phyloP scores from a whole-genome alignment of 208 protist genomes.

The Leishmania tropica region DNA sequence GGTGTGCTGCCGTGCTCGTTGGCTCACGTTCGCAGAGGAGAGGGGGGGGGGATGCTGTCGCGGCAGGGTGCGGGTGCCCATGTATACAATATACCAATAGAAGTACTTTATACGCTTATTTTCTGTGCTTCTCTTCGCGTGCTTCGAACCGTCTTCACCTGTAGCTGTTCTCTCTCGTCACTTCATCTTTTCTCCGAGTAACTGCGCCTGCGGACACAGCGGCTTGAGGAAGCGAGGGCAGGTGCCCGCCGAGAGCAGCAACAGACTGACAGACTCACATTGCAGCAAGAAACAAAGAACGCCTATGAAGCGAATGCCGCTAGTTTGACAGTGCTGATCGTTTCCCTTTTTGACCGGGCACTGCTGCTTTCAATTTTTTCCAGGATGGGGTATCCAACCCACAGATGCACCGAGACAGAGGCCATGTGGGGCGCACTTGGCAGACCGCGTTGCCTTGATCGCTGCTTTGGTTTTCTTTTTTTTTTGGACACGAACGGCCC shows the following conservation, averaged over 20 bases:
- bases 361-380: neutral
- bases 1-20: neutral
- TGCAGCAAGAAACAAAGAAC: neutral
- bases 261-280: neutral
- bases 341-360: neutral
- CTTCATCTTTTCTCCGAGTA: neutral
- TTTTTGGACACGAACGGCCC: too few relatives aligned
- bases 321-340: neutral
- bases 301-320: neutral
- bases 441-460: neutral
- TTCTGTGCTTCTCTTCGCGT: neutral
- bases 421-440: too few relatives aligned
- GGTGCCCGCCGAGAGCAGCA: too few relatives aligned
- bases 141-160: neutral
- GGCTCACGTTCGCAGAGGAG: neutral
- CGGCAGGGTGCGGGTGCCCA: neutral
- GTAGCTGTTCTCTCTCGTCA: neutral
- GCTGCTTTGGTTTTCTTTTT: neutral
- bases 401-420: neutral
- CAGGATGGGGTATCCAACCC: neutral
- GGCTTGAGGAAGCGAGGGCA: neutral
- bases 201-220: neutral
- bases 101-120: neutral
- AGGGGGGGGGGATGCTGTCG: neutral
- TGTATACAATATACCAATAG: neutral